A percentile compares a stretch with the other conserved stretches of the same genome.
These are phyloP conservation scores for Ganoderma sinense DNA, from an alignment of 1,284 basidiomycete genomes.

Conservation along the genomic window DNA sequence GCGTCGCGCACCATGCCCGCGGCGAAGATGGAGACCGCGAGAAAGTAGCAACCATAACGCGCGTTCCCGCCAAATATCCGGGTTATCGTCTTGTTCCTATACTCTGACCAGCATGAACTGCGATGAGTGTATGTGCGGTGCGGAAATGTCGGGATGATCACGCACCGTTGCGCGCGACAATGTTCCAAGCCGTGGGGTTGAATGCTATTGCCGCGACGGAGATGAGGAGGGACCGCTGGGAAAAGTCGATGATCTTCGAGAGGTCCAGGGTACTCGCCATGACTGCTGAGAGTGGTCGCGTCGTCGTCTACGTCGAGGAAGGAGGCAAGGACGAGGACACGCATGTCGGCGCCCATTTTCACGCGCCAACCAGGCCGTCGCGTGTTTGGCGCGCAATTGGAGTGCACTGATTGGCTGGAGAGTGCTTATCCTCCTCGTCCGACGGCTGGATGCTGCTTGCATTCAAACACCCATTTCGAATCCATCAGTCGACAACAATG, in stretches of 20 bases:
- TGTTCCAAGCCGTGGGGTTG: constrained; percentile 97
- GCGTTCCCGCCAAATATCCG: constrained; percentile 80
- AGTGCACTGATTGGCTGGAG: not conserved
- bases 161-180: constrained; percentile 91
- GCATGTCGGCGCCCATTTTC: constrained; percentile 2
- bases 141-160: constrained; percentile 22
- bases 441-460: not conserved
- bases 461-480: not conserved
- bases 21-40: constrained; percentile 90
- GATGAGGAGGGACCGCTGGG: constrained; percentile 70
- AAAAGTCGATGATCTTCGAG: constrained; percentile 57
- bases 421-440: not conserved
- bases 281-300: constrained; percentile 7
- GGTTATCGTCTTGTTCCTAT: constrained; percentile 88
- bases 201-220: constrained; percentile 77
- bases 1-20: constrained; percentile 88
- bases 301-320: constrained; percentile 1
- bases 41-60: constrained; percentile 86
- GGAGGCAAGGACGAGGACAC: not conserved
- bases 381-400: not conserved
- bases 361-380: not conserved
- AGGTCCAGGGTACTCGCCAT: constrained; percentile 24
- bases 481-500: not conserved
- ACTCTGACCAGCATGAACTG: constrained; percentile 62
- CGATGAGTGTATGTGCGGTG: not conserved